Percentiles rank a stretch among this genome's conserved stretches.
Conservation (phyloP, 495 filamentous ascomycete species). For the Penicillium paradoxum region DNA sequence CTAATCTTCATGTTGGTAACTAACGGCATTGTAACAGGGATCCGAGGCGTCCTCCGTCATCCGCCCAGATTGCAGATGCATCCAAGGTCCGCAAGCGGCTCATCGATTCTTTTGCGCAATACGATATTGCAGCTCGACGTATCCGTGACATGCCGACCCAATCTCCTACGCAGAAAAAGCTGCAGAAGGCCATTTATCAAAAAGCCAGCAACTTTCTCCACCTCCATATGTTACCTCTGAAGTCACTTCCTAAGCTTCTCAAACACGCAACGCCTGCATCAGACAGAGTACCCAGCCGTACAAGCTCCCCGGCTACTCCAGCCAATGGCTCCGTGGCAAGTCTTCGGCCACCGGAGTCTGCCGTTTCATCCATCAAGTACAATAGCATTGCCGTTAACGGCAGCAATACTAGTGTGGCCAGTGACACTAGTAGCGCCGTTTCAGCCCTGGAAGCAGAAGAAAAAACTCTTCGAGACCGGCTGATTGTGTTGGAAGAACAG, state of each 20-base stretch:
- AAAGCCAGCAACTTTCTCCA: conserved; percentile 82
- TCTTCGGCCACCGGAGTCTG: conserved; percentile 41
- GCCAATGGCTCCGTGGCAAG: conserved; percentile 26
- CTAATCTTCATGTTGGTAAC: conserved; percentile 12
- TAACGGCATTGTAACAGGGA: conserved; percentile 39
- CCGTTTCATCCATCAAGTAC: conserved; percentile 56
- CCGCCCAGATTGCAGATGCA: conserved; percentile 76
- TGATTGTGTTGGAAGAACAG: conserved; percentile 94
- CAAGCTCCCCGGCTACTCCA: conserved; percentile 33
- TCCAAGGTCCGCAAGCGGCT: conserved; percentile 86
- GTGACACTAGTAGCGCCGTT: conserved; percentile 59
- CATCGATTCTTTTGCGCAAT: conserved; percentile 86
- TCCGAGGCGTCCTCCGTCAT: conserved; percentile 65
- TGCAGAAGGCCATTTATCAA: conserved; percentile 83
- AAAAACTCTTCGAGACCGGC: conserved; percentile 72
- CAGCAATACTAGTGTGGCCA: conserved; percentile 50
- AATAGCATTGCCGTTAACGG: conserved; percentile 49
- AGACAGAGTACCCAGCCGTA: conserved; percentile 20
- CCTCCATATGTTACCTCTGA: conserved; percentile 87
- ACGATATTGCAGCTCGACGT: conserved; percentile 76
- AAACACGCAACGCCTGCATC: conserved; percentile 59
- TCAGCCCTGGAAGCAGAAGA: conserved; percentile 80
- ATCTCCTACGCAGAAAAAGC: conserved; percentile 64
- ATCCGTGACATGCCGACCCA: conserved; percentile 72
- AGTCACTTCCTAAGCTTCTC: conserved; percentile 76